phyloP scores from a whole-genome alignment of 2,329 filamentous ascomycete species.

The Colletotrichum musicola region DNA sequence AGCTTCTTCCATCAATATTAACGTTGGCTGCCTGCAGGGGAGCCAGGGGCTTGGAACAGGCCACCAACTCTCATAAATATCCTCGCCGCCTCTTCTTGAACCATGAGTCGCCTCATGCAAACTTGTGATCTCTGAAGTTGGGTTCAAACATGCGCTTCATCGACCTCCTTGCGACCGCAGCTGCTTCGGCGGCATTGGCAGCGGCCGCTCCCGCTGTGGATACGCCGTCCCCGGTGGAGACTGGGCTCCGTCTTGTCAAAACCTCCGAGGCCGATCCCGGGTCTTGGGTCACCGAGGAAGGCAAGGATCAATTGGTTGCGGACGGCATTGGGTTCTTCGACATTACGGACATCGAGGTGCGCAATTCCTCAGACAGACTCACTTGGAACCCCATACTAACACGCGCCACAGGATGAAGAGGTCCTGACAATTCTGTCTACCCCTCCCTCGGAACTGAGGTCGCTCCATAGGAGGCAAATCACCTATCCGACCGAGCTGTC shows the following conservation, averaged over 20 bases:
- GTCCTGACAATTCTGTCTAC: conserved; percentile 43
- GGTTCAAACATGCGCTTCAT: conserved; percentile 28
- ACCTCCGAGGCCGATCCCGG: conserved; percentile 51
- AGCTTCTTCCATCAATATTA: no score
- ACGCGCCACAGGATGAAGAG: conserved; percentile 43
- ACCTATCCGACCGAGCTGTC: conserved; percentile 49
- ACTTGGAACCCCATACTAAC: no score
- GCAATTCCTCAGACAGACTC: background rate
- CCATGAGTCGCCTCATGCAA: background rate
- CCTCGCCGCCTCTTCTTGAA: background rate
- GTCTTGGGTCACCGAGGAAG: conserved; percentile 55
- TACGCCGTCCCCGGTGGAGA: conserved; percentile 13
- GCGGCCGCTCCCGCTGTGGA: background rate
- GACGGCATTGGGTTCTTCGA: conserved; percentile 54
- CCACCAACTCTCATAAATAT: background rate
- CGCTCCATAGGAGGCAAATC: conserved; percentile 43
- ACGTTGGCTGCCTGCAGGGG: no score
- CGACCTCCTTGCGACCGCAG: conserved; percentile 30
- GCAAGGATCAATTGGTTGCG: conserved; percentile 49
- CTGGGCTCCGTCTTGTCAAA: conserved; percentile 49
- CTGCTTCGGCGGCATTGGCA: conserved; percentile 30
- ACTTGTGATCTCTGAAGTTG: background rate
- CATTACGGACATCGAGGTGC: conserved; percentile 47
- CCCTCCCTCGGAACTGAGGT: conserved; percentile 22
- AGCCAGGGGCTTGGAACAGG: no score